Percentiles rank a stretch among this genome's conserved stretches.
Evolutionary conservation across 345 rosid species (phyloP).

Genomic region (thale cress (Arabidopsis thaliana)): DNA sequence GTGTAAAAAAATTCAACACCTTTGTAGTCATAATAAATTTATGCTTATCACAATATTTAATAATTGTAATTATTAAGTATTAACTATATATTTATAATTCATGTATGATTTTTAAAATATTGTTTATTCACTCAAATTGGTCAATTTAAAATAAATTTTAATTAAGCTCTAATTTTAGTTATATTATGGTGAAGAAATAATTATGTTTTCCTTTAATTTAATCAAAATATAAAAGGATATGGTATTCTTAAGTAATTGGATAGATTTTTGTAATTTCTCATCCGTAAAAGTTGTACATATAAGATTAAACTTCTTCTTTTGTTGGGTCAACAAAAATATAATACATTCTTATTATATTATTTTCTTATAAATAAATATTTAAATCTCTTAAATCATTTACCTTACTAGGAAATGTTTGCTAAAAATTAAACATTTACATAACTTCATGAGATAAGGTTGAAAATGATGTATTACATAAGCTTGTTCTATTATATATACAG

Average conservation of each 20-base stretch:
- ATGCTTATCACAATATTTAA: background rate
- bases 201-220: background rate
- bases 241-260: background rate
- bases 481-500: slow-evolving; percentile 17
- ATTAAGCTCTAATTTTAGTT: background rate
- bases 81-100: background rate
- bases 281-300: background rate
- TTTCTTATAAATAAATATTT: background rate
- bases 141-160: background rate
- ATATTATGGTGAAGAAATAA: background rate
- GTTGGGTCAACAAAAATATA: background rate
- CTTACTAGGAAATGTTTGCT: background rate
- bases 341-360: background rate
- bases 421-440: background rate
- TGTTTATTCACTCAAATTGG: background rate
- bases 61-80: too few relatives aligned
- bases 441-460: slow-evolving; percentile 13
- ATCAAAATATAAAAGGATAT: background rate
- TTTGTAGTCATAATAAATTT: background rate
- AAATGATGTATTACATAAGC: background rate
- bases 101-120: background rate
- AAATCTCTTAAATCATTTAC: background rate
- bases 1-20: background rate
- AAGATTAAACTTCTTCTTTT: background rate
- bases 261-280: background rate